Evolutionary conservation across 2,329 filamentous ascomycete genomes (phyloP).

Genomic region (Diplocarpon rosae): DNA sequence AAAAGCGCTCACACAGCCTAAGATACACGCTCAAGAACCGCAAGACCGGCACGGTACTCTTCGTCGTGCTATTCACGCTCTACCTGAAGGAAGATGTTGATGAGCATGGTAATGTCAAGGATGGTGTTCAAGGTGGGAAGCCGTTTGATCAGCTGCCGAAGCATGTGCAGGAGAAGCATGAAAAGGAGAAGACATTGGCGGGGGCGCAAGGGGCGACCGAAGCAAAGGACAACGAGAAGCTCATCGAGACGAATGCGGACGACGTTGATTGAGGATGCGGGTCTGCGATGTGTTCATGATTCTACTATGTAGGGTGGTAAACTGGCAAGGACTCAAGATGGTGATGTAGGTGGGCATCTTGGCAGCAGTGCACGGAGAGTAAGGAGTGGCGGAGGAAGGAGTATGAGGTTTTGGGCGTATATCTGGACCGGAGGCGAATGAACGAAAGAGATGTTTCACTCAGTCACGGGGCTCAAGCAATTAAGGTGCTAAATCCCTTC

Average conservation of each 20-base stretch:
- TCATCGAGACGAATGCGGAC: conserved; percentile 17
- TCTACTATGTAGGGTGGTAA: too few species aligned
- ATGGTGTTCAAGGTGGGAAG: conserved; percentile 24
- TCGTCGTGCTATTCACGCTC: conserved; percentile 72
- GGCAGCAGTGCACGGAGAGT: too few species aligned
- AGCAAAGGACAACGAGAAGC: conserved; percentile 4
- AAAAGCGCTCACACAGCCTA: conserved; percentile 62
- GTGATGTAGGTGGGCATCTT: too few species aligned
- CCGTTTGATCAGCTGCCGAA: conserved; percentile 15
- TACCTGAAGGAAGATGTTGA: conserved; percentile 56
- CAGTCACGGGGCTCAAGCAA: too few species aligned
- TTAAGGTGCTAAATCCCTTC: too few species aligned
- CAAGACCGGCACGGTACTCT: conserved; percentile 60
- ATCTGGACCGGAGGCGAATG: too few species aligned
- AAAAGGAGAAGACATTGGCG: conserved; percentile 11
- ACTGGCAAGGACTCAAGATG: too few species aligned
- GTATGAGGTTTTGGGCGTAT: too few species aligned
- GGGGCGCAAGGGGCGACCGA: conserved; percentile 11
- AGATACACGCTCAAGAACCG: conserved; percentile 88
- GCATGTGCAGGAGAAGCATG: conserved; percentile 9
- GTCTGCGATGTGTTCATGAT: too few species aligned
- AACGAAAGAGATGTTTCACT: too few species aligned
- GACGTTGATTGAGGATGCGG: conserved; percentile 19
- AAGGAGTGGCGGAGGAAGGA: too few species aligned
- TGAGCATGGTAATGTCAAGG: conserved; percentile 44